Percentiles rank a stretch among this genome's conserved stretches.
These are phyloP conservation scores for Terfezia boudieri DNA, from an alignment of 495 filamentous ascomycete species.

Conservation along the genomic window DNA sequence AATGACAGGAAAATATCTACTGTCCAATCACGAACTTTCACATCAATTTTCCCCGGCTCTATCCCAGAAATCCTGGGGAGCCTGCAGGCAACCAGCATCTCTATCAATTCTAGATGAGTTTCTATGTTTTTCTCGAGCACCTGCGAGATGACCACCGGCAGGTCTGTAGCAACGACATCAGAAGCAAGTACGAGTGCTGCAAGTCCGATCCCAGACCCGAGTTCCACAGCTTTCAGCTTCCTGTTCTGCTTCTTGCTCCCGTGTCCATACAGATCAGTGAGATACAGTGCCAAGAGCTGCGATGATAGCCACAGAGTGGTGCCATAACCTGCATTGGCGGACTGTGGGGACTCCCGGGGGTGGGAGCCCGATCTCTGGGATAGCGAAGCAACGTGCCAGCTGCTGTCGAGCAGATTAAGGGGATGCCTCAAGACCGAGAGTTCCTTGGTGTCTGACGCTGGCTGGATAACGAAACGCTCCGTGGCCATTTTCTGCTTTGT, in stretches of 20 bases:
- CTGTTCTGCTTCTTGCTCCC: not conserved
- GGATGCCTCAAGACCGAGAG: constrained; percentile 8
- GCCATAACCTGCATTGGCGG: not conserved
- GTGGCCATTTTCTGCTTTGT: too few relatives aligned
- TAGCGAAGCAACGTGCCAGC: too few relatives aligned
- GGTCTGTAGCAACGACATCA: constrained; percentile 14
- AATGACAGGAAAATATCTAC: constrained; percentile 6
- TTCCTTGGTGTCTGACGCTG: constrained; percentile 8
- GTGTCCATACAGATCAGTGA: constrained; percentile 4
- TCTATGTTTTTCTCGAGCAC: constrained; percentile 8
- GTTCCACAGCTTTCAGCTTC: constrained; percentile 8
- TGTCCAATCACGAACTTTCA: constrained; percentile 11
- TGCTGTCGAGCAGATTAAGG: not conserved
- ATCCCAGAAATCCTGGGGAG: not conserved
- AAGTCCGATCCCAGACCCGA: constrained; percentile 15
- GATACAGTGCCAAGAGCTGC: constrained; percentile 11
- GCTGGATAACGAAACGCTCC: too few relatives aligned
- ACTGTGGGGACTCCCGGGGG: too few relatives aligned
- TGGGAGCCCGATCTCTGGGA: too few relatives aligned
- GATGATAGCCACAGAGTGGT: constrained; percentile 12
- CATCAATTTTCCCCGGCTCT: not conserved
- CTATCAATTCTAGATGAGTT: not conserved
- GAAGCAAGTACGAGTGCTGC: constrained; percentile 10
- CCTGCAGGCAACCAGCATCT: not conserved
- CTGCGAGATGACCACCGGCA: constrained; percentile 4